These are phyloP conservation scores for Malus hybrid DNA, from an alignment of 331 rosid species.

Conservation along the genomic window DNA sequence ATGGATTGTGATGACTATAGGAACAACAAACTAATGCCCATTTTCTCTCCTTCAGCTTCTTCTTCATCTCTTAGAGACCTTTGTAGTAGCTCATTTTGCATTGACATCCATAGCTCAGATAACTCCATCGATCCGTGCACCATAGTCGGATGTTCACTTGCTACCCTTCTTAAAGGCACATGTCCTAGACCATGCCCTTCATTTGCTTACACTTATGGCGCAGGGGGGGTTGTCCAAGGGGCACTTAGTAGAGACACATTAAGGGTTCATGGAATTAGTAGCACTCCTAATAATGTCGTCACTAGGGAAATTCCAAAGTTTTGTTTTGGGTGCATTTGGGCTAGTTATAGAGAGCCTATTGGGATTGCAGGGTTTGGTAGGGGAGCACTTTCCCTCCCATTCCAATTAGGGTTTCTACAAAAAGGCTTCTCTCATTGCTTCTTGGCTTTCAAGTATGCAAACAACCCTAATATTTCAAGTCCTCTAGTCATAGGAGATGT, in stretches of 20 bases:
- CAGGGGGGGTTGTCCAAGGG: constrained; percentile 32
- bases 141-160: constrained; percentile 42
- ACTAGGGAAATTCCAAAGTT: constrained; percentile 27
- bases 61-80: constrained; percentile 36
- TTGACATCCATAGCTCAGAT: constrained; percentile 45
- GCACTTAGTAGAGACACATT: constrained; percentile 30
- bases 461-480: constrained; percentile 52
- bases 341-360: constrained; percentile 38
- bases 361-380: constrained; percentile 58
- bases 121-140: constrained; percentile 35
- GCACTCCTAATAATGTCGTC: constrained; percentile 6
- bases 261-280: constrained; percentile 23
- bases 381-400: constrained; percentile 43
- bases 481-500: constrained; percentile 39
- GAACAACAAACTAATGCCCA: constrained; percentile 13
- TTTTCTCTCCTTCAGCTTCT: constrained; percentile 38
- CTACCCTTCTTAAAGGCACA: constrained; percentile 26
- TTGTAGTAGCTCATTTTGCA: constrained; percentile 35
- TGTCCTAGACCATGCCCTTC: constrained; percentile 52
- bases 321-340: constrained; percentile 50
- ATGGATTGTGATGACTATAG: constrained; percentile 33
- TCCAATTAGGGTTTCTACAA: constrained; percentile 35
- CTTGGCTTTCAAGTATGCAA: constrained; percentile 44
- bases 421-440: constrained; percentile 53
- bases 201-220: constrained; percentile 48